Evolutionary conservation across 2,329 filamentous ascomycete genomes (phyloP), one percentile per base, ranked within the genome.

Genomic region (Allantophomopsis cytisporea): DNA sequence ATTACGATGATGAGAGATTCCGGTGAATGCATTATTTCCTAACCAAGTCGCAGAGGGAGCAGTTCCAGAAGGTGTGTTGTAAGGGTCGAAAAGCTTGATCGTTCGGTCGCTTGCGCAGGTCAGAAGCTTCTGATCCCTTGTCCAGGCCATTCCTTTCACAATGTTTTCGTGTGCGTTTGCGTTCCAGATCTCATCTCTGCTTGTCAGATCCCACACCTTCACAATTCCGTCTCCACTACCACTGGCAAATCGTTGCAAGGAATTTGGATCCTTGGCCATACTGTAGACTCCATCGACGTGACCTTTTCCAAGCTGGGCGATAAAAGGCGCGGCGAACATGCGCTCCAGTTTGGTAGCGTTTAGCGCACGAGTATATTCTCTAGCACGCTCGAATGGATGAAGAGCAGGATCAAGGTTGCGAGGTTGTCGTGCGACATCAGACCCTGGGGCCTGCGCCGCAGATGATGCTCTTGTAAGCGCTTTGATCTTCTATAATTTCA

Each of bases 261-360:
- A 80, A 49, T 75, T 76, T 6, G 82, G 81, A 50, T 91, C 85
- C 58, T 87, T 87, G 43, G 82, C 80, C 58, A 91, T 76, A 30
- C 75, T 75, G 59, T 89, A 91, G 8, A 83, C 77, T 46, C 91
- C 91, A 54, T 98, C 91, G 41, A 95, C 84, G 61, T 98, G 91
- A 15, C 91, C 89, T 23, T 76, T 71, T 39, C 89, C 89, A 17
- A 98, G 75, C 58, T 95, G 85, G 1, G 73, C 83, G 35, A 98
- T 64, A 54, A 94, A 94, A 3, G 84, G 83, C 39, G 79, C 70
- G 21, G 80, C 80, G 60, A 94, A 94, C 82, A 95, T 89, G 50
- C 88, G 82, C 63, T 94, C 86, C 45, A 95, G 65, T 60, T 95
- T 95, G 42, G 87, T 86, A 18, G 88, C 88, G 73, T 86, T 83